Evolutionary conservation across 352 stramenopile species (phyloP), one percentile per base, ranked within the genome.

Genomic region (Labyrinthula sp.): DNA sequence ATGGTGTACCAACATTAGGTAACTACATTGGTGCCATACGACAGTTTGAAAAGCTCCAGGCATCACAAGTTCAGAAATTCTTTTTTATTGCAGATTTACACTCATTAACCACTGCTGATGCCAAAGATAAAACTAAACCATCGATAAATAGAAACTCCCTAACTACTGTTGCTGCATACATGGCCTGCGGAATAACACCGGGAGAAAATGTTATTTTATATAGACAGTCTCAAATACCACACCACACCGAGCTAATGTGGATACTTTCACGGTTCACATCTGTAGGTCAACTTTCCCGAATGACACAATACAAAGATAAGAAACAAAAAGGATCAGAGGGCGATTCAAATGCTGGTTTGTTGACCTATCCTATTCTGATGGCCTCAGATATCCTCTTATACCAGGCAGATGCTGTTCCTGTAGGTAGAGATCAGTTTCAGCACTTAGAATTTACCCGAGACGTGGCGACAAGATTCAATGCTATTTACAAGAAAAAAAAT

Each of bases 271-370:
- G 85, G 62, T 75, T 92, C 35, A 94, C 85, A 31, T 87, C 89
- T 6, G 83, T 99, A 56, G 86, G 81, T 34, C 94, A 85, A 80
- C 65, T 99, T 27, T 78, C 96, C 57, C 77, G 88, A 47, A 99
- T 99, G 89, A 97, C 93, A 46, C 90, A 99, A 68, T 99, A 91
- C 69, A 99, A 97, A 65, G 83, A 96, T 48, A 97, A 99, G 65
- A 62, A 75, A 12, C 72, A 77, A 54, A 41, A 22, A 9, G 6
- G 43, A 3, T 29, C 37, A 17, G 50, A 46, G 1, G 29, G 45
- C 10, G 55, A 22, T 65, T 83, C 31, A 78, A 15, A 28, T 18
- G 22, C 91, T 17, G 87, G 85, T n/a, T 63, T 99, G 22, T 75
- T 97, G 47, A 77, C 81, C 14, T 99, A 99, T 60, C 90, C 90